Conservation (phyloP, 495 filamentous ascomycete genomes). For the Tuber indicum region DNA sequence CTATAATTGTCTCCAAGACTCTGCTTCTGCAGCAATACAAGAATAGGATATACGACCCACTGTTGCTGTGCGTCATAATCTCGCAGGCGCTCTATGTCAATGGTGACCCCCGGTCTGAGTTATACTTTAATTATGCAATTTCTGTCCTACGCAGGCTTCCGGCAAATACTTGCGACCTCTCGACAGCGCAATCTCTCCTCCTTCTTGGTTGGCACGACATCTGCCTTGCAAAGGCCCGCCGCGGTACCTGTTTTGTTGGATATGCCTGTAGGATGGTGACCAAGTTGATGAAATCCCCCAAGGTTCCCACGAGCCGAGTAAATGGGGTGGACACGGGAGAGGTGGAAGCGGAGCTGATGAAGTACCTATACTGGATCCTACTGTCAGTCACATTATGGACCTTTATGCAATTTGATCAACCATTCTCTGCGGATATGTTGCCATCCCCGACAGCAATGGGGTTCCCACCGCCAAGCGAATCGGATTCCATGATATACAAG, state of each 20-base stretch:
- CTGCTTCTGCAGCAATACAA: slow-evolving; percentile 2
- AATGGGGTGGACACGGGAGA: background rate
- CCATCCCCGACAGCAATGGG: background rate
- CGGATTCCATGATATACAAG: background rate
- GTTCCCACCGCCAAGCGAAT: background rate
- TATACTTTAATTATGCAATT: background rate
- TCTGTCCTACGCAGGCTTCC: background rate
- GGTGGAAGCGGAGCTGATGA: background rate
- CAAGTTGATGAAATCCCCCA: slow-evolving; percentile 3
- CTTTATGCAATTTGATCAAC: slow-evolving; percentile 1
- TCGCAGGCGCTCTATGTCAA: background rate
- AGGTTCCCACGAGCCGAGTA: background rate
- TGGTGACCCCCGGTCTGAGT: background rate
- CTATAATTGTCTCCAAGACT: background rate
- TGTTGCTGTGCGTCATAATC: background rate
- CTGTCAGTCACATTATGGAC: background rate
- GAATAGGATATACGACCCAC: background rate
- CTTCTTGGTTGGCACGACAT: background rate
- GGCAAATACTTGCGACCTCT: slow-evolving; percentile 5
- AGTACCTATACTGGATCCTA: slow-evolving; percentile 1
- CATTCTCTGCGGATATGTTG: background rate
- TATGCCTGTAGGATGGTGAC: background rate
- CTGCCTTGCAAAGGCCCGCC: background rate
- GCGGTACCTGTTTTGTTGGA: background rate
- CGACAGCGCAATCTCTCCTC: background rate